Conservation (phyloP, 2,329 filamentous ascomycete species). For the Diaporthe velutina region DNA sequence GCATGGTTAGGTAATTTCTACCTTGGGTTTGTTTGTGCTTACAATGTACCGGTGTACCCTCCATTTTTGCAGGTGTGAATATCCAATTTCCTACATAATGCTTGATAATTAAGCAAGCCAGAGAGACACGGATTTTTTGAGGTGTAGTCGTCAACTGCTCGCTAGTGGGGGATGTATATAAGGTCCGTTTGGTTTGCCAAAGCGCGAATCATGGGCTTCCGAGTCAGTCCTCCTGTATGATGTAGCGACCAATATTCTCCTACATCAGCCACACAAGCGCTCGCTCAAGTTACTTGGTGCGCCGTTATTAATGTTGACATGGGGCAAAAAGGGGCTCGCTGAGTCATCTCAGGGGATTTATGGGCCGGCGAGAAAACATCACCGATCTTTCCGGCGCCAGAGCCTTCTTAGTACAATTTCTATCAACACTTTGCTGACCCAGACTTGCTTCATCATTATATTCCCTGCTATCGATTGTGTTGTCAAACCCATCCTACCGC, state of each 20-base stretch:
- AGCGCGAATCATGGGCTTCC: not conserved
- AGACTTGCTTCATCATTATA: not conserved
- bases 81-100: no score
- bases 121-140: not conserved
- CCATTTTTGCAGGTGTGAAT: no score
- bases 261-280: not conserved
- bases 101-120: not conserved
- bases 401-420: not conserved
- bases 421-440: not conserved
- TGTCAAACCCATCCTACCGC: not conserved
- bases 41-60: no score
- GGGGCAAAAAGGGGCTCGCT: constrained; percentile 23
- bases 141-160: not conserved
- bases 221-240: not conserved
- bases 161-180: not conserved
- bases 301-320: not conserved
- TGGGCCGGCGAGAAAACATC: constrained; percentile 8
- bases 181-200: no score
- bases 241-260: not conserved
- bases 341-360: constrained; percentile 28
- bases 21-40: no score
- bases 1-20: no score
- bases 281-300: not conserved
- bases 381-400: constrained; percentile 16
- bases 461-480: not conserved